phyloP scores from a whole-genome alignment of 2,329 filamentous ascomycete species.

The Acarospora socialis region DNA sequence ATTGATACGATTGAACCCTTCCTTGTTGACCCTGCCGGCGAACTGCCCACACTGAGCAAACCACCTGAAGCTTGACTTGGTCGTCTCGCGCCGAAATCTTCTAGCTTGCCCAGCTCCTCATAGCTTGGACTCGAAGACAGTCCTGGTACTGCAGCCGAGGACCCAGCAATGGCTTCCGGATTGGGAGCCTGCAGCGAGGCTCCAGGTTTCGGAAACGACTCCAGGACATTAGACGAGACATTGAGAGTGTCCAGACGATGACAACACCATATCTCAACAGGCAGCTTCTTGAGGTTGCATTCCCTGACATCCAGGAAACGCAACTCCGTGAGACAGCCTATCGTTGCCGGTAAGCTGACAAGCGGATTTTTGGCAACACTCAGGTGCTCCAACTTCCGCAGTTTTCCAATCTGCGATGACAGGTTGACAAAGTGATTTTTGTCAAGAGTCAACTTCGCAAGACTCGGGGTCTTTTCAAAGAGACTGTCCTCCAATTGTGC shows the following conservation, averaged over 20 bases:
- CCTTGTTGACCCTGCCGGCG: conserved; percentile 48
- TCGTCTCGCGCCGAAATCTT: conserved; percentile 51
- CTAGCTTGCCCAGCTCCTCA: conserved; percentile 59
- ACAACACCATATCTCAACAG: conserved; percentile 92
- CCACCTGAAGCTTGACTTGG: conserved; percentile 75
- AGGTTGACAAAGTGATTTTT: conserved; percentile 92
- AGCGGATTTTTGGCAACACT: conserved; percentile 89
- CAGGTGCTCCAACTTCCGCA: conserved; percentile 74
- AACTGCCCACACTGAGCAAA: conserved; percentile 60
- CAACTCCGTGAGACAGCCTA: conserved; percentile 75
- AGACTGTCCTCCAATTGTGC: conserved; percentile 75
- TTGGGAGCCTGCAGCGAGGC: conserved; percentile 52
- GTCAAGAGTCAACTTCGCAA: conserved; percentile 79
- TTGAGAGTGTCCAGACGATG: conserved; percentile 83
- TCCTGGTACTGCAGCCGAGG: conserved; percentile 32
- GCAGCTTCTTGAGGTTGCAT: conserved; percentile 82
- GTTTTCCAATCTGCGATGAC: conserved; percentile 68
- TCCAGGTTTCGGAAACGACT: conserved; percentile 73
- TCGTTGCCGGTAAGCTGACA: conserved; percentile 68
- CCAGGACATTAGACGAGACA: conserved; percentile 84
- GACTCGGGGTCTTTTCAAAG: conserved; percentile 72
- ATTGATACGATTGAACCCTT: conserved; percentile 78
- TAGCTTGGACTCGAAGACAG: conserved; percentile 53
- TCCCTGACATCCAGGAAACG: conserved; percentile 77
- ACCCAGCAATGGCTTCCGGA: conserved; percentile 28